Conservation (phyloP, 2,329 filamentous ascomycete species). For the Helminthosporium solani region DNA sequence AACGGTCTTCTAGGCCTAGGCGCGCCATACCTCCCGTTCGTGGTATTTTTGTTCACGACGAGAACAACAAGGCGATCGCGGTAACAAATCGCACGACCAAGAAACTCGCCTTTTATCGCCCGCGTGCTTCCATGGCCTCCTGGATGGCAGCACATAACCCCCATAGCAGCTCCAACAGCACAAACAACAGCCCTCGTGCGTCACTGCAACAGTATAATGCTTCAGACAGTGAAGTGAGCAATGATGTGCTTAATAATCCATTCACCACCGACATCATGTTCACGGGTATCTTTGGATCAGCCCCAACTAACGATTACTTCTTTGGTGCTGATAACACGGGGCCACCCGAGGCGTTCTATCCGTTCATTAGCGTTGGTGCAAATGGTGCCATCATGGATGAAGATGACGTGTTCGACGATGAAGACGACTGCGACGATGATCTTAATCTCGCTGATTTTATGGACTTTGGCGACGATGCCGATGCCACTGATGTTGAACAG, state of each 20-base stretch:
- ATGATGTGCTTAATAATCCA: constrained; percentile 36
- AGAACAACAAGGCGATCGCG: constrained; percentile 42
- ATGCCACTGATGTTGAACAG: constrained; percentile 38
- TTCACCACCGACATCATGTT: constrained; percentile 70
- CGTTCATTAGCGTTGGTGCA: constrained; percentile 58
- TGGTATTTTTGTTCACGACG: constrained; percentile 41
- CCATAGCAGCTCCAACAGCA: constrained; percentile 43
- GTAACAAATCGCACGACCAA: constrained; percentile 45
- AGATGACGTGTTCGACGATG: constrained; percentile 61
- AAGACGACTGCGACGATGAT: constrained; percentile 60
- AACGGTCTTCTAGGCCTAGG: constrained; percentile 31
- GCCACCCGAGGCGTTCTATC: constrained; percentile 74
- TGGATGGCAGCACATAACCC: constrained; percentile 32
- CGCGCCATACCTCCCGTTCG: constrained; percentile 34
- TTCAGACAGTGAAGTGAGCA: constrained; percentile 44
- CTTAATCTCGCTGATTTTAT: constrained; percentile 43
- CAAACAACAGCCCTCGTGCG: constrained; percentile 42
- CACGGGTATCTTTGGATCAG: constrained; percentile 62
- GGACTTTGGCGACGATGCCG: constrained; percentile 39
- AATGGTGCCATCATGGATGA: constrained; percentile 58
- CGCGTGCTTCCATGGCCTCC: constrained; percentile 29
- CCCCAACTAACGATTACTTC: constrained; percentile 47
- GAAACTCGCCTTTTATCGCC: constrained; percentile 45
- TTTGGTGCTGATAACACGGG: constrained; percentile 65
- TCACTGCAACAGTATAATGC: constrained; percentile 38